These are phyloP conservation scores for Dalbergia oliveri DNA, from an alignment of 306 rosid species.

Conservation along the genomic window DNA sequence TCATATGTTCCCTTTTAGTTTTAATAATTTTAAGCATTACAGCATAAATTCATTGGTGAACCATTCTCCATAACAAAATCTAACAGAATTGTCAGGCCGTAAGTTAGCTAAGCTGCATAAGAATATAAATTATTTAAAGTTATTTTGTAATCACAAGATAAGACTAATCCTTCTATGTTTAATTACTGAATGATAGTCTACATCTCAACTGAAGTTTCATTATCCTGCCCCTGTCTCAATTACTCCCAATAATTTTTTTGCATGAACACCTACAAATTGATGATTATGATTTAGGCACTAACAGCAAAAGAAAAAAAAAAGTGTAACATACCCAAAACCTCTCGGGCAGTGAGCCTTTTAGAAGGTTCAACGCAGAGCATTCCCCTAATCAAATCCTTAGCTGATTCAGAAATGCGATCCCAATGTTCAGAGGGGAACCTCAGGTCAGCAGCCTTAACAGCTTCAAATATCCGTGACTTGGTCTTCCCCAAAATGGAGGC, in stretches of 20 bases:
- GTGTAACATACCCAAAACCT: conserved; percentile 69
- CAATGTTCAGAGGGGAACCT: conserved; percentile 77
- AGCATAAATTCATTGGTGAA: conserved; percentile 14
- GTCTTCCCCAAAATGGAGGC: conserved; percentile 96
- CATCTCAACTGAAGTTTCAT: conserved; percentile 22
- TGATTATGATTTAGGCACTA: background rate
- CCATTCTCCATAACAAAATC: conserved; percentile 17
- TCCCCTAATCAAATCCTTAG: conserved; percentile 70
- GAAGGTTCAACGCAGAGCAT: conserved; percentile 78
- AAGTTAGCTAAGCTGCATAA: conserved; percentile 6
- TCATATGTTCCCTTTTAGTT: background rate
- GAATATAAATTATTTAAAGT: conserved; percentile 15
- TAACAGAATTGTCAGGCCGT: background rate
- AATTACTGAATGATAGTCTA: background rate
- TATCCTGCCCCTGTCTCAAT: conserved; percentile 6
- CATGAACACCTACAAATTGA: conserved; percentile 8
- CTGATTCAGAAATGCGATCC: conserved; percentile 73
- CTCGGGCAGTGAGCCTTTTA: conserved; percentile 78
- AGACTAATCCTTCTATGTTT: conserved; percentile 9
- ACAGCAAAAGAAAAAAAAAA: background rate
- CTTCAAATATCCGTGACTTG: conserved; percentile 76
- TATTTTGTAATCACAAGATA: conserved; percentile 11
- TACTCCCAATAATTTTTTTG: conserved; percentile 7
- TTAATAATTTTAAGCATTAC: background rate
- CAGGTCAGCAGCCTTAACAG: conserved; percentile 76